These are phyloP conservation scores for Raddia guianensis DNA, from an alignment of 176 grass and related monocot species.

Conservation along the genomic window DNA sequence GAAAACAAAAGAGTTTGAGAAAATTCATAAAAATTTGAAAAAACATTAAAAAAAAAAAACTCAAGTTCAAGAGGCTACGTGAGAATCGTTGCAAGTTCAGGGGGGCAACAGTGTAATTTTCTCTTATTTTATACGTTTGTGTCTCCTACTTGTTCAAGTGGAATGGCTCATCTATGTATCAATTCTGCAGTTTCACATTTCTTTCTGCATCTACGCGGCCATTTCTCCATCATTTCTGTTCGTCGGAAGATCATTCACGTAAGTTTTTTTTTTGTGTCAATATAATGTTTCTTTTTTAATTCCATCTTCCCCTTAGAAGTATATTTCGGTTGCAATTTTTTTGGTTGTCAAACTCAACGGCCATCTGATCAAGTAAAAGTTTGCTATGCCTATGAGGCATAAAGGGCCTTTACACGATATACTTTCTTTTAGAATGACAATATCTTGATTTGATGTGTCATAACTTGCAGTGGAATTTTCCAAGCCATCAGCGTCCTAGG, in stretches of 20 bases:
- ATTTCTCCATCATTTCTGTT: conserved; percentile 51
- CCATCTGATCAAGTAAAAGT: neutral
- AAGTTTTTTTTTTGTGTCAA: conserved; percentile 21
- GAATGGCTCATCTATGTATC: conserved; percentile 32
- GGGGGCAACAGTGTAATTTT: too few relatives aligned
- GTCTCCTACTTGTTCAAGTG: neutral
- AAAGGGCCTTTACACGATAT: too few relatives aligned
- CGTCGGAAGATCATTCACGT: conserved; percentile 64
- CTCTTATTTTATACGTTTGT: too few relatives aligned
- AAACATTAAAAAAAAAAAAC: too few relatives aligned
- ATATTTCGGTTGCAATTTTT: neutral
- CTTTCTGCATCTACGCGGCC: conserved; percentile 60
- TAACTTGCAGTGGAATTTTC: conserved; percentile 57
- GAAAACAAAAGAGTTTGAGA: too few relatives aligned
- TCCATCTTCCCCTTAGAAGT: neutral
- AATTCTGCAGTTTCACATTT: conserved; percentile 58
- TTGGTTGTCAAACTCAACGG: neutral
- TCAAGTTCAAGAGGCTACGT: too few relatives aligned
- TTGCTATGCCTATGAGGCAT: too few relatives aligned
- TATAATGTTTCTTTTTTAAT: neutral
- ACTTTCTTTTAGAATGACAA: neutral
- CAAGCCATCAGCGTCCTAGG: conserved; percentile 48
- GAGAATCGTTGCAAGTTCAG: too few relatives aligned
- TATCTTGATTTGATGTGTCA: conserved; percentile 2
- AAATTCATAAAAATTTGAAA: too few relatives aligned